Evolutionary conservation across 371 early-diverging fungal species (phyloP).

Genomic region (Rhizopus microsporus): DNA sequence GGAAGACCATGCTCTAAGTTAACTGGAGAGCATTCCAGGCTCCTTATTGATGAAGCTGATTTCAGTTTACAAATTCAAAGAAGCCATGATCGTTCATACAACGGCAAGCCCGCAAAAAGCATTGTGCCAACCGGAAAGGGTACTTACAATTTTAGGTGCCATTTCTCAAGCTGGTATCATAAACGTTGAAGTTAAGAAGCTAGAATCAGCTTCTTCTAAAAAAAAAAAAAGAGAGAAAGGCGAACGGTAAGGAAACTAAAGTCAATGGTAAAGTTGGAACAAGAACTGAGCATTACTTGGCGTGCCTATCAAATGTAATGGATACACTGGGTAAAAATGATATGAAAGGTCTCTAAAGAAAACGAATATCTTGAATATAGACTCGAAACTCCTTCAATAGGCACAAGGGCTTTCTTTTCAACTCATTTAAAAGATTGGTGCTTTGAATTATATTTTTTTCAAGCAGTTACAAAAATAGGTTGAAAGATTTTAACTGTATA

Average conservation of each 20-base stretch:
- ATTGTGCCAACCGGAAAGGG: slow-evolving; percentile 16
- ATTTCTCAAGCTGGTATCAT: slow-evolving; percentile 14
- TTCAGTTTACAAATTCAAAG: slow-evolving; percentile 15
- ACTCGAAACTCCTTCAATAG: too few relatives aligned
- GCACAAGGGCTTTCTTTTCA: too few relatives aligned
- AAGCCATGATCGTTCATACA: slow-evolving; percentile 16
- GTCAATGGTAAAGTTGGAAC: slow-evolving; percentile 14
- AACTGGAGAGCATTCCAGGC: slow-evolving; percentile 25
- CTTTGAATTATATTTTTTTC: too few relatives aligned
- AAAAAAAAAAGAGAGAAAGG: slow-evolving; percentile 14
- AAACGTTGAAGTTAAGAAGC: slow-evolving; percentile 17
- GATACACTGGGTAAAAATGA: slow-evolving; percentile 17
- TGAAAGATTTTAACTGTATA: too few relatives aligned
- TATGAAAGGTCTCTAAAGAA: slow-evolving; percentile 14
- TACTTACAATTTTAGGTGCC: slow-evolving; percentile 13
- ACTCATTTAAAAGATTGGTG: too few relatives aligned
- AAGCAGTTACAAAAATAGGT: too few relatives aligned
- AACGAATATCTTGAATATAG: too few relatives aligned
- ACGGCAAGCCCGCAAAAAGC: slow-evolving; percentile 13
- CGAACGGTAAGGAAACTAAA: slow-evolving; percentile 8
- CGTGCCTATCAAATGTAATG: slow-evolving; percentile 16
- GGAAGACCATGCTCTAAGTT: slow-evolving; percentile 19
- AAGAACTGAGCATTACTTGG: slow-evolving; percentile 16
- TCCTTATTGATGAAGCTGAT: slow-evolving; percentile 24
- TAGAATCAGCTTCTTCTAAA: slow-evolving; percentile 20